These are phyloP conservation scores for Lentinula raphanica DNA, from an alignment of 768 basidiomycete species.

Conservation along the genomic window DNA sequence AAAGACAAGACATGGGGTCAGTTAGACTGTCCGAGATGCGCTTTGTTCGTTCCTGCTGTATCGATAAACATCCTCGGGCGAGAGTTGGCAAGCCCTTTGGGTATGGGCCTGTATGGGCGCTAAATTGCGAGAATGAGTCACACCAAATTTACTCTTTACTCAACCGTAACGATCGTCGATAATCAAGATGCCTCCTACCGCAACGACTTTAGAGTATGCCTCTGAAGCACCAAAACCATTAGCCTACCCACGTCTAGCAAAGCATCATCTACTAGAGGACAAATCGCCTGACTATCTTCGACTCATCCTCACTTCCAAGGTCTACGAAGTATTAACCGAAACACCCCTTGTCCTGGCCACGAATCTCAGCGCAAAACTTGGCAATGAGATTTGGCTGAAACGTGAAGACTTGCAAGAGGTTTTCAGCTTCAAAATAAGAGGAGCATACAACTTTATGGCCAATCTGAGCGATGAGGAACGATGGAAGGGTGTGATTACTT, in stretches of 20 bases:
- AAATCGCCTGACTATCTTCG: constrained; percentile 83
- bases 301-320: constrained; percentile 83
- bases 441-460: constrained; percentile 99
- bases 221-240: constrained; percentile 65
- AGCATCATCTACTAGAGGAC: constrained; percentile 58
- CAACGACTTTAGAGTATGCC: constrained; percentile 57
- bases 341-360: constrained; percentile 87
- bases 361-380: constrained; percentile 81
- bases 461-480: constrained; percentile 80
- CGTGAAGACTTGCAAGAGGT: constrained; percentile 96
- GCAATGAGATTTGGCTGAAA: constrained; percentile 94
- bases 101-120: neutral
- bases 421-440: constrained; percentile 98
- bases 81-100: too few relatives aligned
- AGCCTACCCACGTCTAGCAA: constrained; percentile 59
- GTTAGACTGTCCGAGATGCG: too few relatives aligned
- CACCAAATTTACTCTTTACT: neutral
- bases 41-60: too few relatives aligned
- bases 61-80: too few relatives aligned
- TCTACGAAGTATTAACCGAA: constrained; percentile 84
- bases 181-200: constrained; percentile 35
- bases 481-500: constrained; percentile 97
- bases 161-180: too few relatives aligned
- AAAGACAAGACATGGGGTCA: too few relatives aligned
- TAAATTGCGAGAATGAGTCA: neutral